Evolutionary conservation across 2,329 filamentous ascomycete genomes (phyloP).

Genomic region (Trichoderma sp.): DNA sequence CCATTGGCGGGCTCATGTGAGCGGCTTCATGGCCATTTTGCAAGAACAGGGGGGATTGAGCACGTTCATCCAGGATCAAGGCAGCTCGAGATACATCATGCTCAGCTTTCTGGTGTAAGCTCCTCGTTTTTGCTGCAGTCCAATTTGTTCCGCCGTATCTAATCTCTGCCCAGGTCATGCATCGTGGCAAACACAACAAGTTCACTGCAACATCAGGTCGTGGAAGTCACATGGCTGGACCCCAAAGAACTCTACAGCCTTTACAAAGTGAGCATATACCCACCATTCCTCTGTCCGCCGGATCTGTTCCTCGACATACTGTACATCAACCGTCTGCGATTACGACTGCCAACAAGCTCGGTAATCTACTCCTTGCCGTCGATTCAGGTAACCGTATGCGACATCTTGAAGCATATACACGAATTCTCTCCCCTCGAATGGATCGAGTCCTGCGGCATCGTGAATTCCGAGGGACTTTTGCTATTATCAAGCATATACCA

Average conservation of each 20-base stretch:
- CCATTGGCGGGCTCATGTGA: constrained; percentile 19
- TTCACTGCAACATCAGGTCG: constrained; percentile 4
- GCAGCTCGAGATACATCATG: background rate
- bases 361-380: background rate
- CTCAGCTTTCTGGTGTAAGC: constrained; percentile 24
- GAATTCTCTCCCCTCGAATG: constrained; percentile 21
- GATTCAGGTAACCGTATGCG: background rate
- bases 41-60: constrained; percentile 5
- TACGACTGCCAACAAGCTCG: background rate
- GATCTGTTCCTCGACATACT: constrained; percentile 26
- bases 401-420: constrained; percentile 11
- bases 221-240: background rate
- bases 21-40: constrained; percentile 17
- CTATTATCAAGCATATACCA: constrained; percentile 15
- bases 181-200: constrained; percentile 21
- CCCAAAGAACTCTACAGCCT: constrained; percentile 10
- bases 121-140: background rate
- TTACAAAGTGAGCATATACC: constrained; percentile 18
- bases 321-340: constrained; percentile 26
- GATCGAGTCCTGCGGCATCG: constrained; percentile 4
- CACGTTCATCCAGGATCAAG: background rate
- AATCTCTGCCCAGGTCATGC: background rate
- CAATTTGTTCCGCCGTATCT: background rate
- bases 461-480: background rate
- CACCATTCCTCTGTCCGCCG: constrained; percentile 26